Conservation (phyloP, 1,139 yeast genomes). For the Geotrichum bryndzae region DNA sequence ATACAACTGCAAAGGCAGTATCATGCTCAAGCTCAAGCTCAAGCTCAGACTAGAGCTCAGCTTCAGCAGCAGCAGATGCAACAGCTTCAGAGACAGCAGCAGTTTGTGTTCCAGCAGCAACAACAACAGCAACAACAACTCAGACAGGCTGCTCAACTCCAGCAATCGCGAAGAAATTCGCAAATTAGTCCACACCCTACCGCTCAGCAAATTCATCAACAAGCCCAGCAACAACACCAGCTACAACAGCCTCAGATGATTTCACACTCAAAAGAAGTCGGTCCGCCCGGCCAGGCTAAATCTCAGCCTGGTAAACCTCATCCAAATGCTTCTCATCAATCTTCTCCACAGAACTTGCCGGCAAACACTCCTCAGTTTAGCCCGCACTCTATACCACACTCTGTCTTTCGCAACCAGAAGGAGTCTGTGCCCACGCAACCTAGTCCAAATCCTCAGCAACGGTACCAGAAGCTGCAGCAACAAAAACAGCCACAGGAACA, state of each 20-base stretch:
- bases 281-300: neutral
- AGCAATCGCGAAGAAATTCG: neutral
- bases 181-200: neutral
- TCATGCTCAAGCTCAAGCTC: constrained; percentile 5
- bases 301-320: neutral
- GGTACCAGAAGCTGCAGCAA: neutral
- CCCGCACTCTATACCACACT: neutral
- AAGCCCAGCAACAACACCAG: constrained; percentile 7
- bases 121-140: neutral
- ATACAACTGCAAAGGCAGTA: constrained; percentile 3
- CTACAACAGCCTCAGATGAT: constrained; percentile 1
- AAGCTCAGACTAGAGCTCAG: neutral
- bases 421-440: neutral
- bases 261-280: neutral
- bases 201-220: constrained; percentile 8
- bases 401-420: neutral
- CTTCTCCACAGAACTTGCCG: neutral
- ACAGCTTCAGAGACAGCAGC: neutral
- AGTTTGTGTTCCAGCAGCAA: neutral
- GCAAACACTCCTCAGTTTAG: neutral
- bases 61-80: constrained; percentile 4
- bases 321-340: neutral
- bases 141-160: neutral
- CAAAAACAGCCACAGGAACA: neutral
- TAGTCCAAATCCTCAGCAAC: neutral